Evolutionary conservation across 345 rosid species (phyloP), one percentile per base, ranked within the genome.

Genomic region (Raphanus sativus): DNA sequence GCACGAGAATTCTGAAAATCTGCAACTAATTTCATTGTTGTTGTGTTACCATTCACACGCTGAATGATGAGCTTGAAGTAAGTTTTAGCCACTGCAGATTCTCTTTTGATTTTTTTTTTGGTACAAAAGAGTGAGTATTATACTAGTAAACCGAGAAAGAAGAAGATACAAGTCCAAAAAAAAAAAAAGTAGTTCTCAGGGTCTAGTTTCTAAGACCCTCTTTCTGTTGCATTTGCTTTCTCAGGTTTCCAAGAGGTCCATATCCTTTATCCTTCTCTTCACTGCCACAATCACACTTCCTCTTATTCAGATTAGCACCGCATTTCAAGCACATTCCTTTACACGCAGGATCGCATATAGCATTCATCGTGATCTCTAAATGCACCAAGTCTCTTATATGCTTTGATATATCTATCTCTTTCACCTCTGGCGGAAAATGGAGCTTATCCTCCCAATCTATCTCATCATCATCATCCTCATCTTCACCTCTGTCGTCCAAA

Each of bases 361-460:
- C 95, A 8, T 80, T 82, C 13, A 88, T 82, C 60, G 89, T 87
- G 65, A 90, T 88, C 70, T 94, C 98, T 70, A 94, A 64, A 75
- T 92, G 98, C 73, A 94, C 86, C 82, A 85, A 42, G 84, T 92
- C 98, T 79, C 97, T 84, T 67, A 92, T 74, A 83, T 89, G 80
- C 86, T 92, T 90, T 4, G 97, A 94, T 42, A 94, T 89, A 69
- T 94, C 98, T 4, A 92, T 78, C 74, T 94, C 93, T 73, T 83
- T 87, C 65, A 84, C 82, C 75, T 86, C 87, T 0, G 77, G 74
- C 4, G 97, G 94, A 65, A 95, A 90, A 79, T 95, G 84, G 15
- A 88, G 83, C 81, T 84, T 72, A 79, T 95, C 98, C 63, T 95
- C 98, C 90, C 88, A 86, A 82, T 92, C 96, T 33, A 92, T 84